Conservation (phyloP, 2,329 filamentous ascomycete genomes). For the Epichloe elymi region DNA sequence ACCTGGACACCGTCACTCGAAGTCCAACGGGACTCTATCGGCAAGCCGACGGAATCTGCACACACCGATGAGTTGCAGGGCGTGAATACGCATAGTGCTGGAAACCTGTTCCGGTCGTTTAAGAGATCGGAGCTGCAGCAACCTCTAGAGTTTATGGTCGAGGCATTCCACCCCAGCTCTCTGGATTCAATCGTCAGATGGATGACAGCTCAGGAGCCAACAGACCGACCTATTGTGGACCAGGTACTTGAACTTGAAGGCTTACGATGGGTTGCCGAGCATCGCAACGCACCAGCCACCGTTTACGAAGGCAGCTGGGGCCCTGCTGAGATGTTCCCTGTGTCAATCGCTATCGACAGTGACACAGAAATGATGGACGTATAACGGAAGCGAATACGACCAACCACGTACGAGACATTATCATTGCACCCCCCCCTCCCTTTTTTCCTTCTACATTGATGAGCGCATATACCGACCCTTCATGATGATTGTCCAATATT, state of each 20-base stretch:
- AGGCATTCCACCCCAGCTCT: constrained; percentile 56
- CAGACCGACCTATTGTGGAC: constrained; percentile 57
- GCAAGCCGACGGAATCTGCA: constrained; percentile 18
- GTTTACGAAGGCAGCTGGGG: constrained; percentile 96
- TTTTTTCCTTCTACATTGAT: neutral
- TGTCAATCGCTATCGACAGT: constrained; percentile 22
- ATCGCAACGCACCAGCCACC: constrained; percentile 77
- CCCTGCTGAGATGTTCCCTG: constrained; percentile 43
- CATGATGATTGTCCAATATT: constrained; percentile 3
- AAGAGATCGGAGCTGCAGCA: constrained; percentile 39
- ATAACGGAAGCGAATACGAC: constrained; percentile 18
- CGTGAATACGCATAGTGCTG: constrained; percentile 20
- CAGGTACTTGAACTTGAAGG: constrained; percentile 62
- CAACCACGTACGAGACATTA: neutral
- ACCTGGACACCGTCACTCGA: constrained; percentile 65
- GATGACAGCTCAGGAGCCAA: constrained; percentile 73
- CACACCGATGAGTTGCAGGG: constrained; percentile 22
- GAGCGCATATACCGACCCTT: neutral
- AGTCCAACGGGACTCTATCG: constrained; percentile 61
- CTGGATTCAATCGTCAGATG: constrained; percentile 73
- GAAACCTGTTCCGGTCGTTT: constrained; percentile 29
- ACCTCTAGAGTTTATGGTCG: constrained; percentile 82
- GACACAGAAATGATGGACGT: constrained; percentile 50
- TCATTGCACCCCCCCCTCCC: neutral
- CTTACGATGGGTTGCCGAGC: constrained; percentile 64